Conservation (phyloP, 108 stramenopile species). For the Aurantiochytrium sp. region DNA sequence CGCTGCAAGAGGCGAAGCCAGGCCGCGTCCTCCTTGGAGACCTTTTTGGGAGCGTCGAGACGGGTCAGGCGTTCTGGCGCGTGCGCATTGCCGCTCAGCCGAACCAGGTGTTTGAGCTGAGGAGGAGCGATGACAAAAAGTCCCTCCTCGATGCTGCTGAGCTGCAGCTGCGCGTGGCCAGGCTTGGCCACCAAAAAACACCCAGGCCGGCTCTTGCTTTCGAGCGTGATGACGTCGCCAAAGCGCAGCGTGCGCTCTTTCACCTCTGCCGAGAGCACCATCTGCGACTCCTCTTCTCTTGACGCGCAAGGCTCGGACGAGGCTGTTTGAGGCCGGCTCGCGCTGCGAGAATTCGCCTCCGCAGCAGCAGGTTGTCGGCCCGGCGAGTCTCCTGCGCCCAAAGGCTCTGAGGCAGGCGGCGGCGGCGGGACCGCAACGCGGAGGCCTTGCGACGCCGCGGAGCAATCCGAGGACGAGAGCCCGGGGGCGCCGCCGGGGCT, state of each 20-base stretch:
- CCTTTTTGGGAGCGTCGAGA: not conserved
- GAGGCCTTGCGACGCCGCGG: no score
- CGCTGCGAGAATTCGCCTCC: no score
- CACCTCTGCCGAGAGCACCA: not conserved
- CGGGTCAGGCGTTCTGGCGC: not conserved
- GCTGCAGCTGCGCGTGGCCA: not conserved
- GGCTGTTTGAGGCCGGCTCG: not conserved
- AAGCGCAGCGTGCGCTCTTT: not conserved
- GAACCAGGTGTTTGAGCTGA: not conserved
- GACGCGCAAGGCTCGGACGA: not conserved
- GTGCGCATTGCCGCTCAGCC: not conserved
- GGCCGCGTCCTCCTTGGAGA: not conserved
- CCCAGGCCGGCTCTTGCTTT: not conserved
- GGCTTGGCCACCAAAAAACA: not conserved
- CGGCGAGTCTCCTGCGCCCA: no score
- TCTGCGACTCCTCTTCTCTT: not conserved
- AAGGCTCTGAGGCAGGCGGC: no score
- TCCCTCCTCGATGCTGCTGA: not conserved
- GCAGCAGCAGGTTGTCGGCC: no score
- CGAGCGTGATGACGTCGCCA: not conserved
- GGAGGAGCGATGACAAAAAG: not conserved
- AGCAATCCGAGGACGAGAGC: no score
- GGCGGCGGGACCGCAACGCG: no score
- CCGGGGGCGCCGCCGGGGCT: no score
- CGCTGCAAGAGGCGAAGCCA: constrained; percentile 7